Base-by-base conservation (phyloP, 495 filamentous ascomycete species). In the Neurospora tetraspora region DNA sequence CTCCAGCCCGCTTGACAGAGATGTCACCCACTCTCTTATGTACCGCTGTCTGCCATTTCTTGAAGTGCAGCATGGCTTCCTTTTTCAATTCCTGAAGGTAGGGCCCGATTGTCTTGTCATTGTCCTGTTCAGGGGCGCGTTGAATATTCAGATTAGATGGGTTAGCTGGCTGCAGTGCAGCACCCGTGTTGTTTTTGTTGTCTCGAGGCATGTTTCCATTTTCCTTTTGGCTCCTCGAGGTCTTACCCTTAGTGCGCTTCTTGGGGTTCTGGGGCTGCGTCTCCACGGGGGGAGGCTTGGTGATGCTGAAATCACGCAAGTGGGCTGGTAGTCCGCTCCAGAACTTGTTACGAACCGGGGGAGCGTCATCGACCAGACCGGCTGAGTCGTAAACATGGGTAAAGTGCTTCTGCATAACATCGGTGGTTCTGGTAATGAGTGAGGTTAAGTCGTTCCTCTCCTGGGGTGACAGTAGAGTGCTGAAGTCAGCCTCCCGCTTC, bases 321-420 rank as follows among this genome's bases (percentile, higher is more conserved):
- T 81, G 72, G 37, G 73, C 68, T 4, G 79, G 73, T 40, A 83
- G 74, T 38, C 75, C 69, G 72, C 65, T 73, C 80, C 80, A 82
- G 68, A 75, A 74, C 38, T 65, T 73, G 53, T 69, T 68, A 45
- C 80, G 80, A 23, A 73, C 65, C 27, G 78, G 72, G 39, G 69
- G 72, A n/a, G 75, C 59, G 36, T 72, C 70, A 34, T 75, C 76
- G 34, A 70, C 42, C 27, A 72, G n/a, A 39, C 75, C 76, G 39
- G 74, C 73, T 37, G 78, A 73, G 71, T 88, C 86, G 39, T 88
- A 88, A 68, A 78, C 81, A 23, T 83, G 80, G 47, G 74, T 77
- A 53, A 87, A 77, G 34, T 84, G 82, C 71, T 78, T 82, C 45
- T 83, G 81, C 80, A 90, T 87, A 2, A 79, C 77, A 34, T 87